Percentiles rank a stretch among this genome's conserved stretches.
Conservation (phyloP, 202 grass and related monocot species). For the Dendrocalamus latiflorus region DNA sequence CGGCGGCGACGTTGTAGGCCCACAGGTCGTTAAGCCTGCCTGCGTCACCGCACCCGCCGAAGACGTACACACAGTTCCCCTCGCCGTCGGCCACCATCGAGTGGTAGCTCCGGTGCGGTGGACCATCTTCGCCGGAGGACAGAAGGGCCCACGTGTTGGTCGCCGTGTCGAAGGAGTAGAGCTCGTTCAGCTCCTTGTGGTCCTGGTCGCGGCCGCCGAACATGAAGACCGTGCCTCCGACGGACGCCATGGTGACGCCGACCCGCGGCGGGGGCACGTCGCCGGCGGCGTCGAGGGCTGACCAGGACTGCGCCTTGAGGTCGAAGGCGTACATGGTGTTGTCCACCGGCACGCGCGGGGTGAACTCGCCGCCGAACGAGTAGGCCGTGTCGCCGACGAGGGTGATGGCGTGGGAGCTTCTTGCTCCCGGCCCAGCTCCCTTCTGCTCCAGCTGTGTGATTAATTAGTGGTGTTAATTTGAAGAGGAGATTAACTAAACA, state of each 20-base stretch:
- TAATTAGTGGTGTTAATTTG: neutral
- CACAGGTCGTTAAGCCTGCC: conserved; percentile 87
- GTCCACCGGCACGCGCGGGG: conserved; percentile 75
- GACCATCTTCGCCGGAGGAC: conserved; percentile 43
- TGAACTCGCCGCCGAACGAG: conserved; percentile 86
- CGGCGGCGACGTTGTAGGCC: conserved; percentile 33
- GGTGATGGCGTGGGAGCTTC: conserved; percentile 81
- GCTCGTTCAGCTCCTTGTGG: conserved; percentile 83
- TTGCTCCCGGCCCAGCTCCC: conserved; percentile 53
- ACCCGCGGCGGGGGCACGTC: conserved; percentile 76
- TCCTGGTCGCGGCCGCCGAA: conserved; percentile 73
- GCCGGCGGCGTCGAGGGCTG: conserved; percentile 34
- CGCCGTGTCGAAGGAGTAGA: conserved; percentile 67
- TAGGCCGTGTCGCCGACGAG: conserved; percentile 62
- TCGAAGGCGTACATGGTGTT: conserved; percentile 76
- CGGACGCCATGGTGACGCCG: conserved; percentile 66
- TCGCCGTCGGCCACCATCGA: conserved; percentile 54
- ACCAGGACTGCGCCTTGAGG: conserved; percentile 54
- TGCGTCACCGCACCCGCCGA: conserved; percentile 66
- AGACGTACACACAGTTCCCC: conserved; percentile 44
- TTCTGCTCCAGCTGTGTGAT: conserved; percentile 58
- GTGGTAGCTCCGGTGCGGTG: conserved; percentile 80
- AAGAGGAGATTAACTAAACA: neutral
- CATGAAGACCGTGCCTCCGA: conserved; percentile 50
- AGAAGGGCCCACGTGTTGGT: conserved; percentile 52